phyloP scores from a whole-genome alignment of 352 stramenopile genomes.

The Peronospora farinosa region DNA sequence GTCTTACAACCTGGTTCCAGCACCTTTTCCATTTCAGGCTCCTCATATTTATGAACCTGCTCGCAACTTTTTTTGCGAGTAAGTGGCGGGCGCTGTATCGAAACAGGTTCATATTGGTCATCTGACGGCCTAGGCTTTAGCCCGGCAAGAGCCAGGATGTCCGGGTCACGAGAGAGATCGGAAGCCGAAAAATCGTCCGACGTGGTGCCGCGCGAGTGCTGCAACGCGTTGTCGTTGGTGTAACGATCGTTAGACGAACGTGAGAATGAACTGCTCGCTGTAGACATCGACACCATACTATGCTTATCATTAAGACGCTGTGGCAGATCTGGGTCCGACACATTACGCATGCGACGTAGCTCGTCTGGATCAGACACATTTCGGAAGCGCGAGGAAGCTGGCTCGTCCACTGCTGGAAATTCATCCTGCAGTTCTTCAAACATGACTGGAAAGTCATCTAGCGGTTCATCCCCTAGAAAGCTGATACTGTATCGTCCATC shows the following conservation, averaged over 20 bases:
- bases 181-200: slow-evolving; percentile 35
- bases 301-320: slow-evolving; percentile 33
- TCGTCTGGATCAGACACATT: slow-evolving; percentile 32
- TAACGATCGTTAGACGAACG: slow-evolving; percentile 29
- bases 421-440: slow-evolving; percentile 32
- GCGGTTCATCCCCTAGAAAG: slow-evolving; percentile 18
- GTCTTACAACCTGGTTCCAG: slow-evolving; percentile 1
- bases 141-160: slow-evolving; percentile 49
- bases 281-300: slow-evolving; percentile 54
- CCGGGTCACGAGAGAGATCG: slow-evolving; percentile 41
- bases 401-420: slow-evolving; percentile 27
- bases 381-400: slow-evolving; percentile 24
- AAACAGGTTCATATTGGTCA: slow-evolving; percentile 19
- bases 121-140: slow-evolving; percentile 28
- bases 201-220: slow-evolving; percentile 33
- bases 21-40: slow-evolving; percentile 13
- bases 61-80: slow-evolving; percentile 14
- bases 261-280: slow-evolving; percentile 47
- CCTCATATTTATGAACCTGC: slow-evolving; percentile 12
- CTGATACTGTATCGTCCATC: slow-evolving; percentile 18
- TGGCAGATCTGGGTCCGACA: slow-evolving; percentile 25
- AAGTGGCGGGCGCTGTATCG: slow-evolving; percentile 7
- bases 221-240: slow-evolving; percentile 27
- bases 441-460: slow-evolving; percentile 26
- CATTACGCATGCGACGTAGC: slow-evolving; percentile 29